Evolutionary conservation across 768 basidiomycete species (phyloP).

Genomic region (Dendrothele bispora): DNA sequence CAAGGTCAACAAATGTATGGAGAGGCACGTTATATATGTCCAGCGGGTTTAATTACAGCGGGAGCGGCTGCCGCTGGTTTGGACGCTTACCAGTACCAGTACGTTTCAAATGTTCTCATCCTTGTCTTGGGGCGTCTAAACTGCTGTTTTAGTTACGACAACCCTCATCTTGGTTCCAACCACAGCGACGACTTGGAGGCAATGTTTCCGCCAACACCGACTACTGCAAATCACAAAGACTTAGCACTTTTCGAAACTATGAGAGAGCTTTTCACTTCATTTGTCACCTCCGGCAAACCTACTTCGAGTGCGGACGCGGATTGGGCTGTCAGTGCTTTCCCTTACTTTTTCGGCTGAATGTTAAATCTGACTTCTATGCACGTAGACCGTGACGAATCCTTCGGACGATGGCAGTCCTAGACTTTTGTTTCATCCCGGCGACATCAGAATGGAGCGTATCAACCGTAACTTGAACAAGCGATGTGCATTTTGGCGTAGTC

Average conservation of each 20-base stretch:
- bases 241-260: constrained; percentile 33
- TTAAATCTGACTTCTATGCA: too few relatives aligned
- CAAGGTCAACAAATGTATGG: constrained; percentile 48
- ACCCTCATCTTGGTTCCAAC: constrained; percentile 36
- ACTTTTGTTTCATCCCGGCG: constrained; percentile 8
- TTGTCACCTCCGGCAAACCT: constrained; percentile 34
- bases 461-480: not conserved
- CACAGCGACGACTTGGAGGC: constrained; percentile 37
- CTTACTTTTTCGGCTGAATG: too few relatives aligned
- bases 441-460: constrained; percentile 4
- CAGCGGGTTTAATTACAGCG: constrained; percentile 34
- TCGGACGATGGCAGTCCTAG: constrained; percentile 3
- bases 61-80: constrained; percentile 19
- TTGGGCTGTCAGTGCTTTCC: constrained; percentile 31
- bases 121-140: not conserved
- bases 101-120: not conserved
- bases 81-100: constrained; percentile 37
- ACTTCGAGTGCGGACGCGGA: constrained; percentile 12
- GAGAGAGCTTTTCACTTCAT: constrained; percentile 40
- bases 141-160: constrained; percentile 37
- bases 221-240: too few relatives aligned
- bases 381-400: not conserved
- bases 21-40: constrained; percentile 44
- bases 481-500: constrained; percentile 11
- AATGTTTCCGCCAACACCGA: constrained; percentile 26